phyloP scores from a whole-genome alignment of 352 stramenopile genomes.

The Phytophthora macrochlamydospora region DNA sequence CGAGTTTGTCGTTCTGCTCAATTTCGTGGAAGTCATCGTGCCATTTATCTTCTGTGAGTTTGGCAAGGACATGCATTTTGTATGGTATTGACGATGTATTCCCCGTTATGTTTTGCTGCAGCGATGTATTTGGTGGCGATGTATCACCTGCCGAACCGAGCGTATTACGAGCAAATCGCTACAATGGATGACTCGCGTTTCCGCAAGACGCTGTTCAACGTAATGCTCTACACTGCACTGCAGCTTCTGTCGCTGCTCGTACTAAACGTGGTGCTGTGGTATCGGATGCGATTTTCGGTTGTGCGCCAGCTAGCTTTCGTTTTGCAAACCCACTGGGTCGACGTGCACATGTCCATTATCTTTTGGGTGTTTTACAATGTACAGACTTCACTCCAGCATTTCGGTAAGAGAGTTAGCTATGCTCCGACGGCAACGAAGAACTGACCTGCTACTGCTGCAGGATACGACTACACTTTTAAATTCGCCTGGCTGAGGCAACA shows the following conservation, averaged over 20 bases:
- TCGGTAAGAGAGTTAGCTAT: conserved; percentile 18
- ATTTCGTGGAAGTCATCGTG: conserved; percentile 48
- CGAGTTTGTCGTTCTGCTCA: conserved; percentile 49
- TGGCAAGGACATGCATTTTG: not conserved
- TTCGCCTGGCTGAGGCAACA: conserved; percentile 28
- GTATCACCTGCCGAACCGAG: conserved; percentile 39
- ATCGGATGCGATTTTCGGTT: conserved; percentile 29
- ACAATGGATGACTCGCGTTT: conserved; percentile 23
- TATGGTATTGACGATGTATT: not conserved
- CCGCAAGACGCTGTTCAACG: conserved; percentile 19
- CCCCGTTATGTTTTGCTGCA: not conserved
- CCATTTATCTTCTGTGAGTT: conserved; percentile 48
- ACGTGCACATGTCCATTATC: conserved; percentile 42
- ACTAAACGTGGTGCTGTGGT: conserved; percentile 25
- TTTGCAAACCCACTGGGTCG: conserved; percentile 31
- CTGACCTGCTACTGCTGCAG: conserved; percentile 3
- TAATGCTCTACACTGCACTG: conserved; percentile 41
- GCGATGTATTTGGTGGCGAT: conserved; percentile 29
- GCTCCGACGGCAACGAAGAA: not conserved
- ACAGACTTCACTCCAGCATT: conserved; percentile 35
- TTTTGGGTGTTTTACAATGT: conserved; percentile 50
- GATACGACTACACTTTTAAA: conserved; percentile 38
- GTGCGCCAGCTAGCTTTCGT: conserved; percentile 44
- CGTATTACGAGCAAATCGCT: conserved; percentile 35
- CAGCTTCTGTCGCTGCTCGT: conserved; percentile 45